Base-by-base conservation (phyloP, 768 basidiomycete species). In the Amanita exitialis region DNA sequence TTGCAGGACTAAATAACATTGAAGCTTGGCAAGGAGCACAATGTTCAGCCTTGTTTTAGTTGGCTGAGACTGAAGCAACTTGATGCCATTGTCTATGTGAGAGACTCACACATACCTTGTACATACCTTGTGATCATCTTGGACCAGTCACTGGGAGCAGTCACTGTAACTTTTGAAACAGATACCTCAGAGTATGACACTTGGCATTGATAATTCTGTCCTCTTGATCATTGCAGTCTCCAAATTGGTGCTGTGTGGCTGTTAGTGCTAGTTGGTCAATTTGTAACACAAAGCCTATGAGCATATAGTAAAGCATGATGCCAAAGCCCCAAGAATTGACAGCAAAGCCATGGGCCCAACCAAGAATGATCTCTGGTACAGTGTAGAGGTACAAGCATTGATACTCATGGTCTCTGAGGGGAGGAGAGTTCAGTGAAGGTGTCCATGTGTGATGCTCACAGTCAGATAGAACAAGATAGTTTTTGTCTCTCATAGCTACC, bases 301-400 rank as follows among this genome's bases (percentile, higher is more conserved):
- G 60, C 70, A 82, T 71, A 54, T 71, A 77, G 53, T 71, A 73
- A 35, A 82, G 49, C 34, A 78, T 49, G 58, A 76, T 58, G 3
- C 80, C 81, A 53, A 82, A 79, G 0, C 73, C 73, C 80, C 81
- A 83, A 55, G 71, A 74, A 60, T 83, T 80, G 16, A 77, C 77
- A 12, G 70, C 64, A 20, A 58, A 64, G 54, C 78, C 74, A 47
- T 77, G 72, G 13, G 65, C 58, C 81, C 81, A 83, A 0, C 75
- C 75, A 7, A 82, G 63, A 10, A 79, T 53, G 0, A 77, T 53
- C 54, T 82, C 80, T 1, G 81, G 80, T 3, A 80, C 77, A 18
- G 64, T 67, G 21, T 51, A 56, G 73, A 77, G 51, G 42, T 56
- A 59, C 47, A 44, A 58, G 30, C 36, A 37, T 42, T 54, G 35